Base-by-base conservation (phyloP, 1,284 basidiomycete species). In the Naganishia sp. region DNA sequence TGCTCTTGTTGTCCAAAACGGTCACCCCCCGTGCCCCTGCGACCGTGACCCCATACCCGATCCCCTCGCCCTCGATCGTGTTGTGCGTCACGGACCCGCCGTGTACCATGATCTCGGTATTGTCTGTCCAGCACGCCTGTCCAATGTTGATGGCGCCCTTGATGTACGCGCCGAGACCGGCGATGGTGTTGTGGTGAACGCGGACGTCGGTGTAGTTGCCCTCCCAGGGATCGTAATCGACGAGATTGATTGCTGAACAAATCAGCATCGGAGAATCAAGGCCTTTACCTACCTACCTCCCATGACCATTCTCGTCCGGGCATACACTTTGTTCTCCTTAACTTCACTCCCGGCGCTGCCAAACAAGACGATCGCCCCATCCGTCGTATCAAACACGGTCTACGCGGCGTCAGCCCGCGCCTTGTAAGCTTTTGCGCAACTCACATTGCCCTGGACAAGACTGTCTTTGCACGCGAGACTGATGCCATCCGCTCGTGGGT, bases 321-420 rank as follows among this genome's bases (percentile, higher is more conserved):
- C 73, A 61, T 75, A 78, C 39, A 81, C 70, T 42, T 74, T 67
- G 63, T 81, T 81, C 28, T 77, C 58, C 47, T 71, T 68, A 7
- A 80, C 75, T 21, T 72, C 73, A 10, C 72, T 73, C 2, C 79
- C 78, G 0, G 75, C 63, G 6, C 78, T 79, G 7, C 79, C 79
- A 54, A 81, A 81, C 6, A 81, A 66, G 17, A 81, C 80, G 28
- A 81, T 80, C 4, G 76, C 79, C 31, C 77, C 80, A 60, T 81
- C 80, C 0, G 80, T 81, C 7, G 78, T 72, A 66, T 81, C 80
- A 56, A 76, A 79, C 0, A 81, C 76, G 21, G 73, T 72, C 79
- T 80, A 67, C 39, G 46, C n/a, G 15, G 47, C n/a, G 13, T 23
- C 11, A 23, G 47, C 47, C 47, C 11, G 11, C 47, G 21, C 11